Evolutionary conservation across 179 eudicot genomes (phyloP).

Genomic region (Heliamphora pulchella): DNA sequence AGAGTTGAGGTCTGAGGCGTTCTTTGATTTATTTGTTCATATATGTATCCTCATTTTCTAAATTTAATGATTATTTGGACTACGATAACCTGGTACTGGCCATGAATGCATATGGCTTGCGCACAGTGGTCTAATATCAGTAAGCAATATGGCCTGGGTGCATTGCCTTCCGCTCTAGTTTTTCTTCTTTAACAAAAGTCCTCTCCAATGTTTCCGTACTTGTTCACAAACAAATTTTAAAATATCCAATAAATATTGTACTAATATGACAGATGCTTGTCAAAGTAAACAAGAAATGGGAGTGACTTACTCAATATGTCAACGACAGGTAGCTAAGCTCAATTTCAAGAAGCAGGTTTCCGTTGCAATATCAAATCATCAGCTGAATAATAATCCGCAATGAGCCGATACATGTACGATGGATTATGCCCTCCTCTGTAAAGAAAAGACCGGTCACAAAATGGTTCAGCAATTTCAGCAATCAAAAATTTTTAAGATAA

Average conservation of each 20-base stretch:
- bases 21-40: neutral
- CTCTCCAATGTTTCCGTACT: neutral
- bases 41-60: neutral
- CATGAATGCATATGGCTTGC: neutral
- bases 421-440: slow-evolving; percentile 97
- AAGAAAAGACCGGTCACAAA: slow-evolving; percentile 6
- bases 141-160: neutral
- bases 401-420: slow-evolving; percentile 85
- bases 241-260: neutral
- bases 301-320: slow-evolving; percentile 13
- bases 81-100: neutral
- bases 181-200: neutral
- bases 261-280: neutral
- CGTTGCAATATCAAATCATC: slow-evolving; percentile 73
- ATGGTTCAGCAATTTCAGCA: neutral
- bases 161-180: neutral
- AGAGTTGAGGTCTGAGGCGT: neutral
- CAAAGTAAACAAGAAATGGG: slow-evolving; percentile 7
- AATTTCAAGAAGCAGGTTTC: slow-evolving; percentile 43
- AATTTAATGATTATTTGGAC: neutral
- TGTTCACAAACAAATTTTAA: neutral
- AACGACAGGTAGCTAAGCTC: slow-evolving; percentile 7
- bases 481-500: neutral
- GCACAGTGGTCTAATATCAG: neutral
- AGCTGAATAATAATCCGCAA: slow-evolving; percentile 94